These are phyloP conservation scores for Capsella rubella DNA, from an alignment of 441 rosid genomes.

Conservation along the genomic window DNA sequence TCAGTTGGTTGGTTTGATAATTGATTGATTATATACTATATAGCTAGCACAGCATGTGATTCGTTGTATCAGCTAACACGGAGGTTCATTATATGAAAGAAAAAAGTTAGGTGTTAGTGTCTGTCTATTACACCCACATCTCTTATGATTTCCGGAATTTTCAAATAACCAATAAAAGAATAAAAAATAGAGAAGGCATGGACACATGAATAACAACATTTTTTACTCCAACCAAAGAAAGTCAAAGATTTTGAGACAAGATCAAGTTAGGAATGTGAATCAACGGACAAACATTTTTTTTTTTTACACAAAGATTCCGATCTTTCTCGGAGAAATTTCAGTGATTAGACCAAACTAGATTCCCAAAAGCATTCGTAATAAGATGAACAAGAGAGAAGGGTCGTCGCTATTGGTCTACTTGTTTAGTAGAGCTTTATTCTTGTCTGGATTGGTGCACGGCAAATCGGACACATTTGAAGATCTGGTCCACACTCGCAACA, in stretches of 20 bases:
- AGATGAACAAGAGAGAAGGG: conserved; percentile 25
- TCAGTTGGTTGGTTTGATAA: neutral
- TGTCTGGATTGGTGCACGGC: conserved; percentile 67
- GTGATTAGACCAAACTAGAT: conserved; percentile 33
- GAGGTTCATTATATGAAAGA: conserved; percentile 31
- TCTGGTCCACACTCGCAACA: conserved; percentile 72
- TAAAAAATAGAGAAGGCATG: neutral
- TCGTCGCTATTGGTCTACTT: conserved; percentile 31
- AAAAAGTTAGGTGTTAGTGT: conserved; percentile 31
- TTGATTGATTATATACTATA: neutral
- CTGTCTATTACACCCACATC: neutral
- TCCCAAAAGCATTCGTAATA: conserved; percentile 30
- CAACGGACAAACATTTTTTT: conserved; percentile 19
- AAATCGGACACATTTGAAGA: conserved; percentile 67
- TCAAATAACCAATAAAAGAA: conserved; percentile 1
- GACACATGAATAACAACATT: neutral
- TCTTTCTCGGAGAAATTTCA: conserved; percentile 25
- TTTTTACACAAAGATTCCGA: conserved; percentile 37
- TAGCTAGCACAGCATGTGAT: conserved; percentile 19
- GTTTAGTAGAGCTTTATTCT: conserved; percentile 68
- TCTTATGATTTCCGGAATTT: neutral
- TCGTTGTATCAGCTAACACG: conserved; percentile 22
- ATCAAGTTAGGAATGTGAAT: conserved; percentile 22
- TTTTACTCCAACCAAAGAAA: conserved; percentile 29
- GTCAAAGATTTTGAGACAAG: conserved; percentile 19